These are phyloP conservation scores for Sugiyamaella xylanicola DNA, from an alignment of 1,139 yeast genomes.

Conservation along the genomic window DNA sequence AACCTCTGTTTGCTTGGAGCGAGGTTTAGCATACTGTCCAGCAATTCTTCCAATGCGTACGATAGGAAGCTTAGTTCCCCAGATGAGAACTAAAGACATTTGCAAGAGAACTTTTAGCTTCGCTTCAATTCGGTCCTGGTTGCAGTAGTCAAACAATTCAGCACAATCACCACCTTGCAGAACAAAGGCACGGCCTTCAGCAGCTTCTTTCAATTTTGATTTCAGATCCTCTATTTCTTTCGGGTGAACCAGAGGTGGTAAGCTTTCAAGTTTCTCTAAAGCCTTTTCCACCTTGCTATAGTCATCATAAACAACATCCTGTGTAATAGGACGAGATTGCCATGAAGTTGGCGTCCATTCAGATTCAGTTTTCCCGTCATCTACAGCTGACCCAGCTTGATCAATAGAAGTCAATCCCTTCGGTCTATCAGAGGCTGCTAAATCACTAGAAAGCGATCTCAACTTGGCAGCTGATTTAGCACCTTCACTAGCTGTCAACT, in stretches of 20 bases:
- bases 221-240: slow-evolving; percentile 43
- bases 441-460: slow-evolving; percentile 40
- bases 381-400: not conserved
- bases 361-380: slow-evolving; percentile 3
- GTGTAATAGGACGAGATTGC: slow-evolving; percentile 48
- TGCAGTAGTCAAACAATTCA: slow-evolving; percentile 49
- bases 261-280: slow-evolving; percentile 45
- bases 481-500: slow-evolving; percentile 42
- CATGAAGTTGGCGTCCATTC: slow-evolving; percentile 48
- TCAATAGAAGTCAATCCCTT: slow-evolving; percentile 9
- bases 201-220: slow-evolving; percentile 44
- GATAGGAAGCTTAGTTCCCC: slow-evolving; percentile 47
- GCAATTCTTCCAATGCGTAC: slow-evolving; percentile 50
- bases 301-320: slow-evolving; percentile 49
- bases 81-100: slow-evolving; percentile 48
- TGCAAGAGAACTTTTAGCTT: slow-evolving; percentile 48
- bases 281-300: slow-evolving; percentile 43
- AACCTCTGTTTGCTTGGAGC: slow-evolving; percentile 47
- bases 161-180: slow-evolving; percentile 54
- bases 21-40: slow-evolving; percentile 51
- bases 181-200: slow-evolving; percentile 48
- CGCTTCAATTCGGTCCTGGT: slow-evolving; percentile 46
- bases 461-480: slow-evolving; percentile 46
- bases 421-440: slow-evolving; percentile 24
- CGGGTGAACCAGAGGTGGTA: slow-evolving; percentile 49